Percentiles rank a stretch among this genome's conserved stretches.
These are phyloP conservation scores for Xylaria acuta DNA, from an alignment of 495 filamentous ascomycete genomes.

Conservation along the genomic window DNA sequence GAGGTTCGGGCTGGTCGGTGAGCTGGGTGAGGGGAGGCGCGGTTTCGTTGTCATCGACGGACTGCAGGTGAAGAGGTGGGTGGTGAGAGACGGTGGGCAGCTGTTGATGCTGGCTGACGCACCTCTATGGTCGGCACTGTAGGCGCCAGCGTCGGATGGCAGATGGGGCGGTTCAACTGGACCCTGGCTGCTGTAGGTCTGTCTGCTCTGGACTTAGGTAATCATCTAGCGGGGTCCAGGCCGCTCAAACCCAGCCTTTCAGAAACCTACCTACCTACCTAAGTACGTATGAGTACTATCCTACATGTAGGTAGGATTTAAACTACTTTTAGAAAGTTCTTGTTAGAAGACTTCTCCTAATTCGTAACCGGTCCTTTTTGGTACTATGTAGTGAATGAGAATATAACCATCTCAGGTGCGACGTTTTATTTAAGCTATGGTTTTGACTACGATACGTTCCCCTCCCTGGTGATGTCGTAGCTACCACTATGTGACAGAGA, in stretches of 20 bases:
- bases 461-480: not conserved
- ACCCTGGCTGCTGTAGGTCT: not conserved
- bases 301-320: too few relatives aligned
- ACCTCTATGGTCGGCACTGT: not conserved
- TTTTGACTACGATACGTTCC: not conserved
- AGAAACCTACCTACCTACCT: not conserved
- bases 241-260: not conserved
- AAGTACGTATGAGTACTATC: too few relatives aligned
- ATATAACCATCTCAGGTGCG: not conserved
- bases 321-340: not conserved
- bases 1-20: not conserved
- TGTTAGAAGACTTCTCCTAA: not conserved
- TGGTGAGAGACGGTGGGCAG: conserved; percentile 8
- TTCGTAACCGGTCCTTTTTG: not conserved
- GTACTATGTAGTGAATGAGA: not conserved
- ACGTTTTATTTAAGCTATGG: not conserved
- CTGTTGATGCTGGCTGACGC: conserved; percentile 23
- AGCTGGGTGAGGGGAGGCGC: not conserved
- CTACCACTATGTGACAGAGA: not conserved
- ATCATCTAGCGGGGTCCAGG: not conserved
- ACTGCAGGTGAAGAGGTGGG: conserved; percentile 12
- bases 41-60: conserved; percentile 19
- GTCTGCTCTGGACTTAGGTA: too few relatives aligned
- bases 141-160: not conserved
- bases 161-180: not conserved